Evolutionary conservation across 2,329 filamentous ascomycete species (phyloP), one percentile per base, ranked within the genome.

Genomic region (Paraconiothyrium sp.): DNA sequence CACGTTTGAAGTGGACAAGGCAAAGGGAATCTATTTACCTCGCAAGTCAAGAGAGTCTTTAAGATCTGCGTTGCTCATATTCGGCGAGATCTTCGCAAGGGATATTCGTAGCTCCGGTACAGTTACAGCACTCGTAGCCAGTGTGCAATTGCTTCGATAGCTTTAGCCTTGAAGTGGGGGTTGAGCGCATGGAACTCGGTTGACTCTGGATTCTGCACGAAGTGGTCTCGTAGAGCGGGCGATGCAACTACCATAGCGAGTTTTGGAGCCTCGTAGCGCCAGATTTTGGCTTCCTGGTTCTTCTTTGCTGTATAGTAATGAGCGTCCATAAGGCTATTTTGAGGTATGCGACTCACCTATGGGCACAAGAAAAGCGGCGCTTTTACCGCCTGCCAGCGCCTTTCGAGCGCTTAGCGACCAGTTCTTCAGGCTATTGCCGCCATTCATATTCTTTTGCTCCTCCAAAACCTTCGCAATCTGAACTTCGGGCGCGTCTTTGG

Each of bases 261-360:
- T 34, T 52, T 52, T n/a, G 49, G 49, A 13, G 49, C 49, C 34
- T 52, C 49, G 32, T 24, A 52, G n/a, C 32, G 24, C 49, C 49
- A 52, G 1, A 20, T n/a, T 9, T 44, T n/a, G 3, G 7, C 16
- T 9, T 22, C 20, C 0, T 3, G n/a, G 9, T 16, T 20, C 14
- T 50, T 6, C 9, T 5, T 1, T 5, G 5, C 30, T 50, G 7
- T 7, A 35, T 22, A 7, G 10, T 1, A 9, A 24, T 47, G 11
- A 47, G 44, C 7, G 10, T 27, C 9, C 16, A 20, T 16, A 3
- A 4, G 2, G 4, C n/a, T 10, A n/a, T 3, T 16, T 10, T 8
- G 3, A 2, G 14, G 4, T 20, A 10, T 8, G 8, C 5, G 14
- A 4, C 7, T 39, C 22, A 37, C 32, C n/a, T 37, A 24, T 52